Percentiles rank a stretch among this genome's conserved stretches.
phyloP scores from a whole-genome alignment of 2,329 filamentous ascomycete genomes.

The Aspergillus hortae region DNA sequence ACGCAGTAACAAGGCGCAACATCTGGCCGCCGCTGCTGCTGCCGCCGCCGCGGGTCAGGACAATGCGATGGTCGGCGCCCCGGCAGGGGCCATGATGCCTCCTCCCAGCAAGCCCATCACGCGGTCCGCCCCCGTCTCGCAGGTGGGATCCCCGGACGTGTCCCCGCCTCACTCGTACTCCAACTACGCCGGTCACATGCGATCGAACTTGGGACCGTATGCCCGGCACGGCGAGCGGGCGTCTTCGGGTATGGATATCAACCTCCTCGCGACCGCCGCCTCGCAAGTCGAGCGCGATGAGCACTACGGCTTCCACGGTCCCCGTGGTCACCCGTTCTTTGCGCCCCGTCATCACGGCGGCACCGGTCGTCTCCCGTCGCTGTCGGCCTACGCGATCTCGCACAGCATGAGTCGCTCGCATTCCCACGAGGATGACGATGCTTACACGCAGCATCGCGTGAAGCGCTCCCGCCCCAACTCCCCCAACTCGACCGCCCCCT shows the following conservation, averaged over 20 bases:
- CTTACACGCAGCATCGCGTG: conserved; percentile 63
- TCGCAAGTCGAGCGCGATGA: conserved; percentile 65
- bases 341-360: conserved; percentile 41
- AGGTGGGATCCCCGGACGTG: conserved; percentile 87
- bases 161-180: conserved; percentile 88
- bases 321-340: conserved; percentile 46
- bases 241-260: conserved; percentile 57
- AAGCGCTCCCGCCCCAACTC: conserved; percentile 93
- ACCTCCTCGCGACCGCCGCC: conserved; percentile 66
- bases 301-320: conserved; percentile 41
- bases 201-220: conserved; percentile 58
- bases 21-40: conserved; percentile 56
- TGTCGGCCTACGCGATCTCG: conserved; percentile 69
- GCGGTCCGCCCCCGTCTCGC: conserved; percentile 82
- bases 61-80: conserved; percentile 35
- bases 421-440: conserved; percentile 72
- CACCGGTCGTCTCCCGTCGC: conserved; percentile 64
- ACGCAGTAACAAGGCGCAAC: conserved; percentile 79
- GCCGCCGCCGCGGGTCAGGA: conserved; percentile 54
- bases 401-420: conserved; percentile 90
- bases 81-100: conserved; percentile 67
- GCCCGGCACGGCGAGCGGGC: conserved; percentile 45
- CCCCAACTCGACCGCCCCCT: conserved; percentile 86
- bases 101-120: conserved; percentile 75
- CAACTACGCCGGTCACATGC: conserved; percentile 56